A percentile compares a stretch with the other conserved stretches of the same genome.
Evolutionary conservation across 306 rosid species (phyloP).

Genomic region (Gastrolobium villosum): DNA sequence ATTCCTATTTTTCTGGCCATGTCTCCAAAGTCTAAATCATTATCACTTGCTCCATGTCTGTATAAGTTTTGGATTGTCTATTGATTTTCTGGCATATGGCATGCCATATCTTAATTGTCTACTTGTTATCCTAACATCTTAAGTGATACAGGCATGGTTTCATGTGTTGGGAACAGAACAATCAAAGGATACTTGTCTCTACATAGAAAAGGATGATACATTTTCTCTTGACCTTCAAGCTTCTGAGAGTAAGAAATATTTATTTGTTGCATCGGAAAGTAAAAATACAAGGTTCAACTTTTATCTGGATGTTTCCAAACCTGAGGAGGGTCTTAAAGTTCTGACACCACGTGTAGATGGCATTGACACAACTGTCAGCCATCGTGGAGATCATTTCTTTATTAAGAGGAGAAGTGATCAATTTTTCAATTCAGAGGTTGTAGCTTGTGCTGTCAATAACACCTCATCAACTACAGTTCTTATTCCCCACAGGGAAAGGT

Average conservation of each 20-base stretch:
- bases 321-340: constrained; percentile 77
- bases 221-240: constrained; percentile 80
- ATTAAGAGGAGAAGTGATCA: constrained; percentile 75
- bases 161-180: constrained; percentile 83
- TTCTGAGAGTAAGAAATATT: constrained; percentile 86
- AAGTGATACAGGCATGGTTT: constrained; percentile 78
- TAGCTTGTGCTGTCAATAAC: constrained; percentile 78
- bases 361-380: constrained; percentile 79
- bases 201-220: constrained; percentile 78
- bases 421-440: constrained; percentile 85
- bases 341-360: constrained; percentile 84
- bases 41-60: background rate
- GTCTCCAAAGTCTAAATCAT: constrained; percentile 7
- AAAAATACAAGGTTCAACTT: constrained; percentile 88
- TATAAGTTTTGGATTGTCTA: background rate
- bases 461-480: constrained; percentile 70
- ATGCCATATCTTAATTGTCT: constrained; percentile 20
- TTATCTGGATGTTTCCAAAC: constrained; percentile 82
- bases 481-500: constrained; percentile 96
- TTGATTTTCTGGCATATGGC: background rate
- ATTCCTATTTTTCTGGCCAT: background rate
- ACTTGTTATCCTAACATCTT: constrained; percentile 33
- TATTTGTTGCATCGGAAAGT: constrained; percentile 90
- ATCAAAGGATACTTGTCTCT: constrained; percentile 81
- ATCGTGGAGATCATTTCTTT: constrained; percentile 89